These are phyloP conservation scores for Xylaria sp. DNA, from an alignment of 2,329 filamentous ascomycete genomes.

Conservation along the genomic window DNA sequence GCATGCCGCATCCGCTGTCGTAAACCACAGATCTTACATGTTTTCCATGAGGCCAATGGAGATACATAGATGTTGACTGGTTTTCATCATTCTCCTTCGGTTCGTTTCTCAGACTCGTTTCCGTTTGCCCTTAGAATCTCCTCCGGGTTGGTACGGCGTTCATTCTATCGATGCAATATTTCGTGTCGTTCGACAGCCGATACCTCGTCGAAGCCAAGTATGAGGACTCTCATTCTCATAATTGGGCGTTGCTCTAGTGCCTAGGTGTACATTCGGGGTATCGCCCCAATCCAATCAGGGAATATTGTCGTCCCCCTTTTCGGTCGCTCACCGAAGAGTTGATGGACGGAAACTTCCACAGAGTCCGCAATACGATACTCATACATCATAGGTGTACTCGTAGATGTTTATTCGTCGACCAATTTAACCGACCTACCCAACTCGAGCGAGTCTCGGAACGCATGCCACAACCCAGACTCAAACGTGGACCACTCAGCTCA, in stretches of 20 bases:
- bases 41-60: not conserved
- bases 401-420: not conserved
- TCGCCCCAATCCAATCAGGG: not conserved
- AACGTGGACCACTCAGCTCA: not conserved
- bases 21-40: not conserved
- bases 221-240: not conserved
- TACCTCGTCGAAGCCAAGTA: not conserved
- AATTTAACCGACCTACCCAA: not conserved
- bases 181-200: not conserved
- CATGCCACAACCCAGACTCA: not conserved
- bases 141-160: not conserved
- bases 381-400: not conserved
- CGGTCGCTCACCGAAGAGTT: not conserved
- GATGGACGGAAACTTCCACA: not conserved
- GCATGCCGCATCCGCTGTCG: too few relatives aligned
- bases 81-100: not conserved
- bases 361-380: not conserved
- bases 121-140: not conserved
- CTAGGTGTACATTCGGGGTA: not conserved
- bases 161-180: not conserved
- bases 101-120: not conserved
- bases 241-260: not conserved
- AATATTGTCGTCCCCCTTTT: not conserved
- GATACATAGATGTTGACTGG: not conserved
- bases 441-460: not conserved